A percentile compares a stretch with the other conserved stretches of the same genome.
These are phyloP conservation scores for Alternaria angustiovoidea DNA, from an alignment of 2,329 filamentous ascomycete species.

Conservation along the genomic window DNA sequence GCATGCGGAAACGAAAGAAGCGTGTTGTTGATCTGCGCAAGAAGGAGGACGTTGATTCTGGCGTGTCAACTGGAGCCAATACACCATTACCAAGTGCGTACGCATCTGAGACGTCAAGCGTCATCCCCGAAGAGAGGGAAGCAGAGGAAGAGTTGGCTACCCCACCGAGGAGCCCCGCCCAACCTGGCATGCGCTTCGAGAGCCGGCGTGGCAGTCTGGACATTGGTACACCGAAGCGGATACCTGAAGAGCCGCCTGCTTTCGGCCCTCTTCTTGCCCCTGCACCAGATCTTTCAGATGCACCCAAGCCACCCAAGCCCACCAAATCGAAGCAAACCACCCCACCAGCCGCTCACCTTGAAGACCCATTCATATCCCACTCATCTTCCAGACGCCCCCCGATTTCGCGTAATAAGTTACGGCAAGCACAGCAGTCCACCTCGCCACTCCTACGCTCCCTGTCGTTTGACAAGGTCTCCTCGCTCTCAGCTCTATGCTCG, in stretches of 20 bases:
- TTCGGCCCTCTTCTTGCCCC: constrained; percentile 37
- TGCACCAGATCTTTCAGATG: constrained; percentile 37
- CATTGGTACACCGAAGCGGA: constrained; percentile 33
- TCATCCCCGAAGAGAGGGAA: constrained; percentile 46
- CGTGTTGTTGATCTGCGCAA: constrained; percentile 82
- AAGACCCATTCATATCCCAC: constrained; percentile 21
- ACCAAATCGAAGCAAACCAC: constrained; percentile 31
- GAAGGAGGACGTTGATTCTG: constrained; percentile 59
- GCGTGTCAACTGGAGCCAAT: constrained; percentile 61
- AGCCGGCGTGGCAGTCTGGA: constrained; percentile 36
- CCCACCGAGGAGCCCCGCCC: constrained; percentile 41
- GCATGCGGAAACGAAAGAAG: constrained; percentile 80
- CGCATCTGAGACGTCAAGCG: constrained; percentile 63
- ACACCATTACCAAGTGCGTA: constrained; percentile 62
- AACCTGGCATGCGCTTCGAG: constrained; percentile 34
- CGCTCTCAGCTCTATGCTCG: constrained; percentile 36
- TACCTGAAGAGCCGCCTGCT: constrained; percentile 23
- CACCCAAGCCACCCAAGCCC: constrained; percentile 36
- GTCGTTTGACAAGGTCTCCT: constrained; percentile 42
- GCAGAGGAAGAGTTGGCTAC: constrained; percentile 42
- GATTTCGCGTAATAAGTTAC: constrained; percentile 41
- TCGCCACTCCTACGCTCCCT: constrained; percentile 49
- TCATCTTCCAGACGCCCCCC: constrained; percentile 36
- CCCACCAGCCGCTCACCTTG: constrained; percentile 10
- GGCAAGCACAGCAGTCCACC: constrained; percentile 43